These are phyloP conservation scores for Schoenoplectus tabernaemontani DNA, from an alignment of 202 grass and related monocot genomes.

Conservation along the genomic window DNA sequence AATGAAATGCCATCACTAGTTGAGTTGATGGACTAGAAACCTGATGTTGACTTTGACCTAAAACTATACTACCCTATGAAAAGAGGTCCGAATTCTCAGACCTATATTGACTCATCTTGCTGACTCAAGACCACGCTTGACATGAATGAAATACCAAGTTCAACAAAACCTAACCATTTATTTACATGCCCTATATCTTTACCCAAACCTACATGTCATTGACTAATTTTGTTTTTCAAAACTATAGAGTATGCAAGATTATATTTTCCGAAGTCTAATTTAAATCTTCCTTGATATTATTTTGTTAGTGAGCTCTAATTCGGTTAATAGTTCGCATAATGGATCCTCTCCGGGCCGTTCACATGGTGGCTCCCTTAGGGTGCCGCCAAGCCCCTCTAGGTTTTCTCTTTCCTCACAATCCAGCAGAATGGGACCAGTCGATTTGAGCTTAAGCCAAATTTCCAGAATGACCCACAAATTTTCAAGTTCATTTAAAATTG, in stretches of 20 bases:
- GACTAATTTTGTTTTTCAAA: neutral
- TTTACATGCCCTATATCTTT: neutral
- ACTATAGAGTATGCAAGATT: neutral
- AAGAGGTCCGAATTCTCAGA: neutral
- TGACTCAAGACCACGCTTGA: neutral
- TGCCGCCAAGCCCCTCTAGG: conserved; percentile 75
- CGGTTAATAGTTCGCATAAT: neutral
- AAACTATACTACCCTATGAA: neutral
- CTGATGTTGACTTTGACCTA: neutral
- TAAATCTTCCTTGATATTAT: neutral
- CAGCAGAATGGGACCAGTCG: conserved; percentile 54
- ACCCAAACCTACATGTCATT: neutral
- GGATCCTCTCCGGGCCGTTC: conserved; percentile 44
- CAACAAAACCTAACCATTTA: neutral
- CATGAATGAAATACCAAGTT: neutral
- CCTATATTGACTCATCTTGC: neutral
- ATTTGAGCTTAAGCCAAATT: conserved; percentile 62
- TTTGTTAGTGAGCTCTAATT: conserved; percentile 15
- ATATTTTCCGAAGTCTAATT: neutral
- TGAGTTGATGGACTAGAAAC: neutral
- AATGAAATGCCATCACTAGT: neutral
- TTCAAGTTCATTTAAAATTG: conserved; percentile 51
- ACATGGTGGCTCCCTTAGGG: conserved; percentile 41
- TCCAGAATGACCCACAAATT: conserved; percentile 78
- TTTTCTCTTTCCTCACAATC: conserved; percentile 67